Evolutionary conservation across 306 rosid species (phyloP), one percentile per base, ranked within the genome.

Genomic region (Rosa lucieae): DNA sequence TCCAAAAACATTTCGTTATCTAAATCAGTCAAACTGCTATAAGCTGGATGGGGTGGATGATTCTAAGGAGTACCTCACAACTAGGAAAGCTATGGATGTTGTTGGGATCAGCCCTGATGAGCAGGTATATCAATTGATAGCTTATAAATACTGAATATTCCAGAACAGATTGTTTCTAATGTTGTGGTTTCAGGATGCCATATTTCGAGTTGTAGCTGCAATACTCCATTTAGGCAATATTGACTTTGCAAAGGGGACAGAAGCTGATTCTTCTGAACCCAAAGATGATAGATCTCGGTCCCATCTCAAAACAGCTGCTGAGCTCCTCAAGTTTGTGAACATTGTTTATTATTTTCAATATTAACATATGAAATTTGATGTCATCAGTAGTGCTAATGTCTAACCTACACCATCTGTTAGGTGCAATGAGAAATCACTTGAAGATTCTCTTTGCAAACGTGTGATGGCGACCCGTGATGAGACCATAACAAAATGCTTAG

Each of bases 391-490:
- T 21, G 79, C 72, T 84, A 71, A 78, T 72, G 67, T 23, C 59
- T 65, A 68, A 84, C 78, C 39, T 26, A 71, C 73, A 76, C 26
- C 39, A 44, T 85, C 66, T 46, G 61, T 86, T 77, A 95, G 99
- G 99, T 95, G 99, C 70, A 92, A 95, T 43, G 92, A 83, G 70
- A 80, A 88, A 81, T 70, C 92, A 81, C 99, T 95, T 81, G 97
- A 95, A 81, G 93, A 91, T 83, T 91, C 99, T 73, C 83, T 95
- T 79, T 93, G 98, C 88, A 93, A 88, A 83, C 98, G 98, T 78
- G 94, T 90, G 81, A 91, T 95, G 81, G 92, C 89, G 85, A 95
- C 99, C 37, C 94, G 98, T 74, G 99, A 96, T 68, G 99, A 95
- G 88, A 85, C 93, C 62, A 95, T 95, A 79, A 90, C 91, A 82